Percentiles rank a stretch among this genome's conserved stretches.
Conservation (phyloP, 2,329 filamentous ascomycete genomes). For the Capronia coronata region DNA sequence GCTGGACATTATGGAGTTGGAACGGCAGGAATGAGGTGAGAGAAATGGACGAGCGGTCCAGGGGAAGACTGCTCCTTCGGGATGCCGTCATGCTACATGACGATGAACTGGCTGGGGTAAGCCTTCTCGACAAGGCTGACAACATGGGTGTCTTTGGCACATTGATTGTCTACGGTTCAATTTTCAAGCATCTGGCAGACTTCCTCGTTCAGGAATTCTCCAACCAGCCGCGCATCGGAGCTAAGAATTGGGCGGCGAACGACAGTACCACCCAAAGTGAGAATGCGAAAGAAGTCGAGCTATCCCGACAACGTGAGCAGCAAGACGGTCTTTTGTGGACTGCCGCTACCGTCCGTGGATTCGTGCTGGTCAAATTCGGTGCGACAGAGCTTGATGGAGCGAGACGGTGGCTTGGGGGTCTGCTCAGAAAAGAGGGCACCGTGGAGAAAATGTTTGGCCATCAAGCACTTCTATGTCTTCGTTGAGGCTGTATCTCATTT, state of each 20-base stretch:
- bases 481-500: constrained; percentile 32
- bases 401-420: constrained; percentile 68
- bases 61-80: constrained; percentile 63
- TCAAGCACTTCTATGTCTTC: constrained; percentile 69
- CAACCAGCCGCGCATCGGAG: constrained; percentile 71
- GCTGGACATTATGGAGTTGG: constrained; percentile 79
- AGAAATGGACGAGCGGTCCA: constrained; percentile 45
- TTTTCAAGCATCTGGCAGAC: constrained; percentile 58
- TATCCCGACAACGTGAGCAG: constrained; percentile 48
- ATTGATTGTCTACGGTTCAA: constrained; percentile 68
- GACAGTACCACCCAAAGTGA: constrained; percentile 24
- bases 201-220: constrained; percentile 78
- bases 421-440: constrained; percentile 69
- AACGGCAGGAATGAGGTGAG: constrained; percentile 77
- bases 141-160: constrained; percentile 68
- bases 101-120: constrained; percentile 38
- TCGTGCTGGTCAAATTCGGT: constrained; percentile 86
- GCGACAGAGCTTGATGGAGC: constrained; percentile 74
- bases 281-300: constrained; percentile 20
- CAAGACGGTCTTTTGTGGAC: constrained; percentile 67
- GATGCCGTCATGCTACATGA: constrained; percentile 73
- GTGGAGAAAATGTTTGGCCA: constrained; percentile 68
- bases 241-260: constrained; percentile 59
- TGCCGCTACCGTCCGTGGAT: constrained; percentile 70
- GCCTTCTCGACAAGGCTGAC: constrained; percentile 36